A percentile compares a stretch with the other conserved stretches of the same genome.
Evolutionary conservation across 257 asterid genomes (phyloP).

Genomic region (Gentiana macrophylla): DNA sequence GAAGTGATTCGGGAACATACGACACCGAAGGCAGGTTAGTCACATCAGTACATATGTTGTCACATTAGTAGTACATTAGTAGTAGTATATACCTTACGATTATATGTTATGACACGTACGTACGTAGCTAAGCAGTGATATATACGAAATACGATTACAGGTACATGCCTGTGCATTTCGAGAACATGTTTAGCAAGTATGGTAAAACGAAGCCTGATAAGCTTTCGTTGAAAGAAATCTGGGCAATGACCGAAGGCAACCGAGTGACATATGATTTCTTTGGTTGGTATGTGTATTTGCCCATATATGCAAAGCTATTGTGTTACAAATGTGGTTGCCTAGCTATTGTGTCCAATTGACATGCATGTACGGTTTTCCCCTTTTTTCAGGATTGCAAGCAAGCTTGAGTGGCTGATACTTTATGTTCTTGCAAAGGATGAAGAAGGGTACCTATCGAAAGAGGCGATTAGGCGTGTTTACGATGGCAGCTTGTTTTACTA

Average conservation of each 20-base stretch:
- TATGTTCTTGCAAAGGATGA: conserved; percentile 61
- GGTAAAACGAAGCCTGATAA: conserved; percentile 50
- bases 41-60: too few relatives aligned
- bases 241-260: conserved; percentile 67
- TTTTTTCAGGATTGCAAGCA: conserved; percentile 41
- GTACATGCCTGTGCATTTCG: conserved; percentile 52
- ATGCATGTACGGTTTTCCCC: background rate
- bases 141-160: conserved; percentile 15
- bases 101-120: too few relatives aligned
- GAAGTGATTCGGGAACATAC: conserved; percentile 64
- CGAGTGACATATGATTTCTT: conserved; percentile 43
- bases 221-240: conserved; percentile 54
- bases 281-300: conserved; percentile 11
- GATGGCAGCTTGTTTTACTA: conserved; percentile 88
- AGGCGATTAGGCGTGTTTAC: conserved; percentile 66
- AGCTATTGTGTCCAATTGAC: too few relatives aligned
- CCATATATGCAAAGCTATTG: too few relatives aligned
- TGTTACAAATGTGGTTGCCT: background rate
- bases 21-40: conserved; percentile 79
- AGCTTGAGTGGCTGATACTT: conserved; percentile 56
- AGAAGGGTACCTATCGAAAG: conserved; percentile 71
- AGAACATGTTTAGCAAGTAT: conserved; percentile 75
- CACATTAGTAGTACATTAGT: too few relatives aligned
- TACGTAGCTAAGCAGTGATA: too few relatives aligned
- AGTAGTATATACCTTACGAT: too few relatives aligned